phyloP scores from a whole-genome alignment of 2,329 filamentous ascomycete species.

The Pseudocercospora cruenta region DNA sequence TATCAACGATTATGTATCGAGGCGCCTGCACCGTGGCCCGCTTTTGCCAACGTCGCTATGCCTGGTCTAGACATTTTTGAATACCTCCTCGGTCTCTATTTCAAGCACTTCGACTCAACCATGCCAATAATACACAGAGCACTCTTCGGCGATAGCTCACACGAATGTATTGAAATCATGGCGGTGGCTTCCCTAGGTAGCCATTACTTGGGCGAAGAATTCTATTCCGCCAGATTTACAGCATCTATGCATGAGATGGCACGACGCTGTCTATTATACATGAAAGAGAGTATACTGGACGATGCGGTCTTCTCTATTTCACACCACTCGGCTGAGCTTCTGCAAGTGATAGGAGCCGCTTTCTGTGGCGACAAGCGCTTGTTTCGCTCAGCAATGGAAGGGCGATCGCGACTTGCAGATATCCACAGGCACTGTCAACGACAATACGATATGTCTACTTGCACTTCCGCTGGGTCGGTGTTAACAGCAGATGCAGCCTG shows the following conservation, averaged over 20 bases:
- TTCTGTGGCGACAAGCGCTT: slow-evolving; percentile 18
- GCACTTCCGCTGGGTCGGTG: not conserved
- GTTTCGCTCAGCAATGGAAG: slow-evolving; percentile 4
- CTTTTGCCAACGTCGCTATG: slow-evolving; percentile 29
- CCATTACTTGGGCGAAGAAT: slow-evolving; percentile 26
- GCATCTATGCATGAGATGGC: slow-evolving; percentile 26
- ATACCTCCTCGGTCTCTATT: slow-evolving; percentile 34
- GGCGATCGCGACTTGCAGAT: slow-evolving; percentile 2
- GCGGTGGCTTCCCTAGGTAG: slow-evolving; percentile 37
- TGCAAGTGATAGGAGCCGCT: slow-evolving; percentile 21
- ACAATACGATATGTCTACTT: not conserved
- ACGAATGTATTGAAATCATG: slow-evolving; percentile 32
- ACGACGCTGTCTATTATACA: slow-evolving; percentile 18
- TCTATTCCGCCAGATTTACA: slow-evolving; percentile 5
- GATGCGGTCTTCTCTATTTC: not conserved
- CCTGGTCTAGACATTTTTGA: slow-evolving; percentile 31
- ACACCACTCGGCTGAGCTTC: slow-evolving; percentile 10
- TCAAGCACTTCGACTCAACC: slow-evolving; percentile 35
- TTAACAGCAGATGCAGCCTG: slow-evolving; percentile 9
- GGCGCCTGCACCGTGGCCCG: slow-evolving; percentile 13
- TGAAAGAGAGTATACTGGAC: slow-evolving; percentile 4
- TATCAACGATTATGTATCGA: slow-evolving; percentile 23
- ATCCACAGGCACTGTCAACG: slow-evolving; percentile 7
- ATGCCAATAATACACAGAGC: slow-evolving; percentile 38
- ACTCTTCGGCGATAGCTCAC: slow-evolving; percentile 21